Base-by-base conservation (phyloP, 2,329 filamentous ascomycete species). In the Bipolaris sorokiniana region DNA sequence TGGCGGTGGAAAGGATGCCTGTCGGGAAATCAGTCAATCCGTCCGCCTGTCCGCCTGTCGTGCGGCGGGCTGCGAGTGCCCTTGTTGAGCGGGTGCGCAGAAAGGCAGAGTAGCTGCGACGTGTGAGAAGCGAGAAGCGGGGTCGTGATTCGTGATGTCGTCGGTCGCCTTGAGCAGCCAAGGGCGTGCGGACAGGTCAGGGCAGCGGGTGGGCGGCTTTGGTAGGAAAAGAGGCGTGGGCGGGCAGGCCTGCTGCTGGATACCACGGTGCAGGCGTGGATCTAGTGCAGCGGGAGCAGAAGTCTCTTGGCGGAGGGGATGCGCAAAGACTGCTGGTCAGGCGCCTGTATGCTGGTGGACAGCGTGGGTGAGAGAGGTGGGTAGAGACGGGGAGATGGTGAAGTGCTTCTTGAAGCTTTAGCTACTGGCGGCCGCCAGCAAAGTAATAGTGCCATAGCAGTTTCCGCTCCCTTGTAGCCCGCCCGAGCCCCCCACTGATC, bases 231-330 rank as follows among this genome's bases (percentile, higher is more conserved):
- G 61, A 60, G 61, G 55, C 48, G 54, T 54, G 55, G 52, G 52
- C 54, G 59, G 59, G 56, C 54, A 51, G 33, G 51, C 23, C 59
- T 42, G 62, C 61, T 59, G 54, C 40, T 41, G 51, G 63, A 69
- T 59, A 59, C 60, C 72, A 73, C 74, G 74, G 73, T 76, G 73
- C 73, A 76, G 73, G 72, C 73, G 73, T 64, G 71, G 64, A 52
- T 65, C 64, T 69, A 54, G 57, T 56, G 56, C 59, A 57, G 64
- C 55, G 56, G 56, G 54, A 46, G 51, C 51, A 46, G n/a, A 13
- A 38, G 18, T 36, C 52, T 42, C 56, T 48, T 52, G 59, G 52
- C 48, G 42, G 57, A 33, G 45, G 50, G 57, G 40, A 26, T 52
- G 54, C 54, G 57, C 59, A 52, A 61, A 51, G 57, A 58, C 47